Evolutionary conservation across 345 rosid genomes (phyloP), one percentile per base, ranked within the genome.

Genomic region (Pistacia integerrima): DNA sequence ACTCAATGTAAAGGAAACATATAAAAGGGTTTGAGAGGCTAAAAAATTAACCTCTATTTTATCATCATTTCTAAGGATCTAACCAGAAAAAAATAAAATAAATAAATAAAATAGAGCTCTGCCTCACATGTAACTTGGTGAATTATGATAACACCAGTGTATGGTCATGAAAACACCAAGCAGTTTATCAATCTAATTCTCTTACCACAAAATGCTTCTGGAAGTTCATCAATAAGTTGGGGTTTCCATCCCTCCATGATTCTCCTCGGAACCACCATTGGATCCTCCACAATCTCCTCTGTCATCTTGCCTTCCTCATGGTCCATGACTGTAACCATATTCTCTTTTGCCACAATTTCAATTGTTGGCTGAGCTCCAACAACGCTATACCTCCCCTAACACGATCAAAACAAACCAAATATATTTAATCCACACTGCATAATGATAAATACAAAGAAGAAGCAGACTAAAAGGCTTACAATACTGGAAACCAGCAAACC

Each of bases 341-440:
- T 92, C 72, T 90, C 98, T 83, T 88, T 93, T 1, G 94, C 97
- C 28, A 93, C 88, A 1, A 95, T 91, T 65, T 95, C 99, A 3
- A 95, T 89, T 4, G 92, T 88, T 0, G 99, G 99, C 72, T 92
- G 99, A 72, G 99, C 97, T 80, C 98, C 99, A 68, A 95, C 72
- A 35, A 95, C 80, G 83, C 99, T 95, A 78, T 87, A 95, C 81
- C 97, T 83, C 46, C 98, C 98, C 98, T 93, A 78, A 57, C 57
- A 82, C 2, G 33, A 55, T 52, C 44, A 70, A 57, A 25, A 30
- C 67, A 8, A 49, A 79, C 6, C 48, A 52, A 18, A 48, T 77
- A 58, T 3, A 48, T 30, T 35, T 30, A 11, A 62, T 12, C 12
- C 0, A 0, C 36, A 71, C 6, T 30, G 55, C 68, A 77, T 12